Evolutionary conservation across 257 asterid genomes (phyloP).

Genomic region (Gardenia jasminoides): DNA sequence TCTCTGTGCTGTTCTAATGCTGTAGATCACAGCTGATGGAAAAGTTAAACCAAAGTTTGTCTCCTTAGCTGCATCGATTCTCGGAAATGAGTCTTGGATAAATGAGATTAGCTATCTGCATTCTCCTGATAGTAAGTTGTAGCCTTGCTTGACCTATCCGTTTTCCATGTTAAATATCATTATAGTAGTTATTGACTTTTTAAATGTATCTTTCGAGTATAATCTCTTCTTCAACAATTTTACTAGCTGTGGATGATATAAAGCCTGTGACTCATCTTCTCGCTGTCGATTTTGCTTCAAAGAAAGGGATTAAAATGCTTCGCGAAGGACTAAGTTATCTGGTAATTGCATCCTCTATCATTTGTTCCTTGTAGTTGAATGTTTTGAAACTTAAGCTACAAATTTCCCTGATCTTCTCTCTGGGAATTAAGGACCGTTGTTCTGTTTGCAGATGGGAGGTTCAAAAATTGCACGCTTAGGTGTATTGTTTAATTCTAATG

Average conservation of each 20-base stretch:
- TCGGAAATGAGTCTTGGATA: conserved; percentile 58
- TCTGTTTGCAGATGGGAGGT: conserved; percentile 67
- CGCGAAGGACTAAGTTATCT: conserved; percentile 87
- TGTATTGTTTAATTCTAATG: conserved; percentile 61
- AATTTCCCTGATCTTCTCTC: not conserved
- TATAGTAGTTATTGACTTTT: not conserved
- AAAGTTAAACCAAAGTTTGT: conserved; percentile 77
- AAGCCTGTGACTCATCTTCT: conserved; percentile 98
- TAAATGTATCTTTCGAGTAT: not conserved
- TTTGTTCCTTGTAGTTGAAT: not conserved
- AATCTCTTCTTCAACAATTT: conserved; percentile 25
- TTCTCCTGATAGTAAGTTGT: conserved; percentile 74
- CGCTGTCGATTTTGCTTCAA: conserved; percentile 64
- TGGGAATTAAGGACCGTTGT: conserved; percentile 22
- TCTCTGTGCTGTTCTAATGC: conserved; percentile 20
- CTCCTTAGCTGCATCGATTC: conserved; percentile 62
- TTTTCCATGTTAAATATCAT: not conserved
- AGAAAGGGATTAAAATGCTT: conserved; percentile 84
- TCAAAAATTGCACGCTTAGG: conserved; percentile 80
- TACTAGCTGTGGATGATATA: conserved; percentile 83
- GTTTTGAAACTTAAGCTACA: not conserved
- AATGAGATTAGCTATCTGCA: conserved; percentile 72
- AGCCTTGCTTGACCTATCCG: conserved; percentile 24
- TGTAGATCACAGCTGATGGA: conserved; percentile 87
- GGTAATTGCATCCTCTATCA: conserved; percentile 42